A percentile compares a stretch with the other conserved stretches of the same genome.
These are phyloP conservation scores for Phaeomoniella chlamydospora DNA, from an alignment of 2,329 filamentous ascomycete genomes.

Conservation along the genomic window DNA sequence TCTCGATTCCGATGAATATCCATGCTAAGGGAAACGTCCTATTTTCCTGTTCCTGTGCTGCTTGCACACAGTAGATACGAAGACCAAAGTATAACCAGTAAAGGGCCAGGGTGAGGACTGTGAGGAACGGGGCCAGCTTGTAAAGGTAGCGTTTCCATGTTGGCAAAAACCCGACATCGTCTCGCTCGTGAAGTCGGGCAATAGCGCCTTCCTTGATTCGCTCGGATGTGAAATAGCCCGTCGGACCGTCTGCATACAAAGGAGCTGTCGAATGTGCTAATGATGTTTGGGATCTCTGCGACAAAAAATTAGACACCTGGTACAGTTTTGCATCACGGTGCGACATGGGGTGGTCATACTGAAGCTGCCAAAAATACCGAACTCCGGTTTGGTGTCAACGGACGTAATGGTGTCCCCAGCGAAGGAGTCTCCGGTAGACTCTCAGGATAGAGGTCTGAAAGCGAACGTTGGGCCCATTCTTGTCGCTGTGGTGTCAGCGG, in stretches of 20 bases:
- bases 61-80: conserved; percentile 38
- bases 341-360: no score
- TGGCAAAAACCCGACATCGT: conserved; percentile 21
- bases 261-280: conserved; percentile 5
- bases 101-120: conserved; percentile 18
- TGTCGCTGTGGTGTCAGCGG: conserved; percentile 3
- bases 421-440: conserved; percentile 5
- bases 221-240: conserved; percentile 17
- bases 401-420: conserved; percentile 3
- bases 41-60: conserved; percentile 28
- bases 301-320: no score
- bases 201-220: conserved; percentile 23
- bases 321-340: no score
- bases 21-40: conserved; percentile 36
- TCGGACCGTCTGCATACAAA: conserved; percentile 16
- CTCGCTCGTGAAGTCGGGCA: conserved; percentile 18
- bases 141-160: conserved; percentile 22
- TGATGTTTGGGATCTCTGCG: no score
- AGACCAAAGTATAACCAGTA: conserved; percentile 33
- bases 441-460: conserved; percentile 7
- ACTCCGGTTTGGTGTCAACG: conserved; percentile 6
- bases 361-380: no score
- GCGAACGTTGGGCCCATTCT: conserved; percentile 5
- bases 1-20: conserved; percentile 42
- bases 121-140: conserved; percentile 18